Conservation (phyloP, 768 basidiomycete species). For the Macrolepiota albuminosa region DNA sequence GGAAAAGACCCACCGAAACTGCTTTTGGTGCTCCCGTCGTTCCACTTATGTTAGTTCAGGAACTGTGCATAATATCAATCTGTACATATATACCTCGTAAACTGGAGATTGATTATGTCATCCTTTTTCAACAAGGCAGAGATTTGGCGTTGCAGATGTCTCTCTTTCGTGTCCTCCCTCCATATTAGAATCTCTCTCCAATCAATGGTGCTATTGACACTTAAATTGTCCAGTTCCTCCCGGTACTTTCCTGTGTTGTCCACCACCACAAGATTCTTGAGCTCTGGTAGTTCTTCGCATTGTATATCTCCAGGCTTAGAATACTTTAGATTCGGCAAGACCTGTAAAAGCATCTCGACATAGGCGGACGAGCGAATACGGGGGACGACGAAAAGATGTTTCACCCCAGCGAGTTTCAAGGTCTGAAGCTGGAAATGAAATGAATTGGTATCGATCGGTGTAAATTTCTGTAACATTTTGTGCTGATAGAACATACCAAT, state of each 20-base stretch:
- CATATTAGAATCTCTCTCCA: constrained; percentile 73
- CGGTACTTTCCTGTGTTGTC: constrained; percentile 47
- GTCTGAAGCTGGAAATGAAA: constrained; percentile 43
- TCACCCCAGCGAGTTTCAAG: constrained; percentile 58
- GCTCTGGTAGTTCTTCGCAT: constrained; percentile 51
- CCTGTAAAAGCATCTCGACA: constrained; percentile 50
- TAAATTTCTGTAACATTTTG: neutral
- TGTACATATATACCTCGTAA: constrained; percentile 57
- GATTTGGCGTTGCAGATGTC: constrained; percentile 37
- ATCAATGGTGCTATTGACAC: constrained; percentile 52
- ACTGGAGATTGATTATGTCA: constrained; percentile 80
- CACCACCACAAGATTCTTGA: constrained; percentile 63
- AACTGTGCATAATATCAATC: neutral
- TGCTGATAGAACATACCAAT: constrained; percentile 42
- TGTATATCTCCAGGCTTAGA: constrained; percentile 52
- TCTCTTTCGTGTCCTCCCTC: constrained; percentile 48
- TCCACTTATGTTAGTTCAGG: constrained; percentile 40
- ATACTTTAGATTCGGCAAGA: constrained; percentile 49
- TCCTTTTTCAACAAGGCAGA: constrained; percentile 42
- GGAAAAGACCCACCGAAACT: constrained; percentile 54
- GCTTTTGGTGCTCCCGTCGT: constrained; percentile 82
- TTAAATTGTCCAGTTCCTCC: constrained; percentile 33
- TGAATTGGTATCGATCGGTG: neutral
- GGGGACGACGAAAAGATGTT: constrained; percentile 71
- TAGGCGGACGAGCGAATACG: constrained; percentile 62